Evolutionary conservation across 768 basidiomycete species (phyloP).

Genomic region (Cytidiella melzeri): DNA sequence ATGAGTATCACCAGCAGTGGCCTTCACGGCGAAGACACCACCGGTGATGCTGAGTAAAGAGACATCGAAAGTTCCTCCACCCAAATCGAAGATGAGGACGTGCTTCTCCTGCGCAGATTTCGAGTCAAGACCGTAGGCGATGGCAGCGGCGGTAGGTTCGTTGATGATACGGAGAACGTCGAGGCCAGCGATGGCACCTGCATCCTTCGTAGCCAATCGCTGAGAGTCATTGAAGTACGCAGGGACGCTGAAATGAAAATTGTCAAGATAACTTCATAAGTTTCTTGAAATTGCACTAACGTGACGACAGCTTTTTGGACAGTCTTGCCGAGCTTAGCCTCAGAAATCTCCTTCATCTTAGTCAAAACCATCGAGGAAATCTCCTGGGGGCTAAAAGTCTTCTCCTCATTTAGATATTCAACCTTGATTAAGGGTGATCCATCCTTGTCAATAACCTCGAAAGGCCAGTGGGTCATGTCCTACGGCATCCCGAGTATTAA

Average conservation of each 20-base stretch:
- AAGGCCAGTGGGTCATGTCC: slow-evolving; percentile 98
- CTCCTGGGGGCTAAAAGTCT: slow-evolving; percentile 96
- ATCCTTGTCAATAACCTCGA: slow-evolving; percentile 93
- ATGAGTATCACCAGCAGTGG: slow-evolving; percentile 98
- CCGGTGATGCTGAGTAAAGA: slow-evolving; percentile 96
- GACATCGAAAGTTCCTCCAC: slow-evolving; percentile 99
- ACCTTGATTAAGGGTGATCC: slow-evolving; percentile 97
- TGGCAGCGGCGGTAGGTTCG: slow-evolving; percentile 98
- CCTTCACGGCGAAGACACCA: slow-evolving; percentile 99
- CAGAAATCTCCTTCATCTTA: slow-evolving; percentile 99
- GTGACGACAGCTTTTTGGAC: slow-evolving; percentile 99
- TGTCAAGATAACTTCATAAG: neutral
- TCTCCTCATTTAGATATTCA: slow-evolving; percentile 89
- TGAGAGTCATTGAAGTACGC: slow-evolving; percentile 99
- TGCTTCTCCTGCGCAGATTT: slow-evolving; percentile 95
- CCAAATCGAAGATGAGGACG: slow-evolving; percentile 98
- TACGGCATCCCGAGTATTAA: slow-evolving; percentile 27
- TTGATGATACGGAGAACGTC: slow-evolving; percentile 99
- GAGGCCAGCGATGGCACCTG: slow-evolving; percentile 94
- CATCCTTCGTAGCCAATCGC: slow-evolving; percentile 98
- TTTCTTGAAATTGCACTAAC: slow-evolving; percentile 40
- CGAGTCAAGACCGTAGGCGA: slow-evolving; percentile 97
- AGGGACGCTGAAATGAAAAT: slow-evolving; percentile 56
- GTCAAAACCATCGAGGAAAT: slow-evolving; percentile 99
- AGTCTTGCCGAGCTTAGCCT: slow-evolving; percentile 97